A percentile compares a stretch with the other conserved stretches of the same genome.
Conservation (phyloP, 345 rosid species). For the Salix arbutifolia region DNA sequence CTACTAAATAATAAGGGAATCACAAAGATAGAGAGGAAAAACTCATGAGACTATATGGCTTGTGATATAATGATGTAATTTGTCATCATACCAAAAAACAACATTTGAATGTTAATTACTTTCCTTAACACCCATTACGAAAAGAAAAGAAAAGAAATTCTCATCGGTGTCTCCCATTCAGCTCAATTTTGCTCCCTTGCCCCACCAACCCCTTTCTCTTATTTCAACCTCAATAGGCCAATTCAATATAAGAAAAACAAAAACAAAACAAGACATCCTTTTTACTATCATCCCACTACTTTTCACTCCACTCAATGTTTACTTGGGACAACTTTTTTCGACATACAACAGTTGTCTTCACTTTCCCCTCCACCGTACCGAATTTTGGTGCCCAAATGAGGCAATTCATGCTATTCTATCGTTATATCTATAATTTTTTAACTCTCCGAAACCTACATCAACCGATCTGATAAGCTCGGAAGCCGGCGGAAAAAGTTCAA, state of each 20-base stretch:
- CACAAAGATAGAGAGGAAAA: neutral
- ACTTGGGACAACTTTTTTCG: constrained; percentile 1
- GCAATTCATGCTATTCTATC: neutral
- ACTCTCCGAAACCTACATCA: constrained; percentile 49
- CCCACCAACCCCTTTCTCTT: constrained; percentile 23
- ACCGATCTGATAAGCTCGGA: constrained; percentile 83
- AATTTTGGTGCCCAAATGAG: constrained; percentile 15
- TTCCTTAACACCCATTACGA: constrained; percentile 10
- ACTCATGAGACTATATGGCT: neutral
- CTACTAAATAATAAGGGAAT: neutral
- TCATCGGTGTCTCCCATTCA: neutral
- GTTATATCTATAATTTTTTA: neutral
- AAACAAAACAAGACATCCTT: neutral
- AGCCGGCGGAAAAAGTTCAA: constrained; percentile 89
- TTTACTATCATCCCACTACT: constrained; percentile 13
- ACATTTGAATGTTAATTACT: constrained; percentile 14
- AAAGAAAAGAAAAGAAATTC: neutral
- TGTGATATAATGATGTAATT: neutral
- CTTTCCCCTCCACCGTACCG: neutral
- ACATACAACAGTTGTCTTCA: constrained; percentile 12
- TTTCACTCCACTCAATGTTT: constrained; percentile 12
- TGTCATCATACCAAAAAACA: neutral
- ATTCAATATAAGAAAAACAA: neutral
- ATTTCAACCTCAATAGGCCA: constrained; percentile 24
- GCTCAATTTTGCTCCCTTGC: neutral